Evolutionary conservation across 2,329 filamentous ascomycete species (phyloP).

Genomic region (Aspergillus phoenicis): DNA sequence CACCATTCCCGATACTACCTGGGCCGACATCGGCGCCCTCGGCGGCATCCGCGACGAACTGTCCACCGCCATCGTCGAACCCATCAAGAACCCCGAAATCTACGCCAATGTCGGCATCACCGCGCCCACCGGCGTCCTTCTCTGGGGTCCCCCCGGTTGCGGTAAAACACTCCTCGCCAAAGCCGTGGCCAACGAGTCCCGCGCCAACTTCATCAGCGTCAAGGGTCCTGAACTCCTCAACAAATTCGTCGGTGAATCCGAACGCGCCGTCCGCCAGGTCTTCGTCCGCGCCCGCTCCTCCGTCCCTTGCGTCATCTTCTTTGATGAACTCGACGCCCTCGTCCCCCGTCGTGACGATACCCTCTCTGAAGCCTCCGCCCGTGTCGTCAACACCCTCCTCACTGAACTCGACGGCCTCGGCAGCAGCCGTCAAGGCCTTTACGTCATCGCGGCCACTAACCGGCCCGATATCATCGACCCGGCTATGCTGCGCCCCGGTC

Average conservation of each 20-base stretch:
- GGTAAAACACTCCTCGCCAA: slow-evolving; percentile 96
- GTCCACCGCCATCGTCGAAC: slow-evolving; percentile 81
- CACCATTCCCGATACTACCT: slow-evolving; percentile 89
- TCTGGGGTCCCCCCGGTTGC: slow-evolving; percentile 96
- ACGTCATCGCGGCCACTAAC: slow-evolving; percentile 93
- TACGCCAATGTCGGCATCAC: slow-evolving; percentile 78
- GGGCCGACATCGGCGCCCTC: slow-evolving; percentile 88
- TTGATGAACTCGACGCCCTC: slow-evolving; percentile 93
- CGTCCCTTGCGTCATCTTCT: slow-evolving; percentile 93
- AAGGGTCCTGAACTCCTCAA: slow-evolving; percentile 95
- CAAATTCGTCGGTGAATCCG: slow-evolving; percentile 96
- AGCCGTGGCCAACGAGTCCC: slow-evolving; percentile 91
- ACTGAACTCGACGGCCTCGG: slow-evolving; percentile 87
- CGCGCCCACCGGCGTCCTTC: slow-evolving; percentile 80
- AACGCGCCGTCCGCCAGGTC: slow-evolving; percentile 87
- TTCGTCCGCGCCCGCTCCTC: slow-evolving; percentile 85
- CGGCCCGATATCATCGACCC: slow-evolving; percentile 94
- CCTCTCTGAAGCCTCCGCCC: slow-evolving; percentile 77
- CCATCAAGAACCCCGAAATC: slow-evolving; percentile 78
- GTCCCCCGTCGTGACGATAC: slow-evolving; percentile 80
- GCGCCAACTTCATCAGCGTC: slow-evolving; percentile 97
- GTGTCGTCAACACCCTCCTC: slow-evolving; percentile 92
- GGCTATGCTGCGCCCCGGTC: slow-evolving; percentile 88
- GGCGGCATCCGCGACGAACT: slow-evolving; percentile 78
- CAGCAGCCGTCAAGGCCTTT: slow-evolving; percentile 78